Conservation (phyloP, 2,329 filamentous ascomycete species). For the Atkinsonella hypoxylon region DNA sequence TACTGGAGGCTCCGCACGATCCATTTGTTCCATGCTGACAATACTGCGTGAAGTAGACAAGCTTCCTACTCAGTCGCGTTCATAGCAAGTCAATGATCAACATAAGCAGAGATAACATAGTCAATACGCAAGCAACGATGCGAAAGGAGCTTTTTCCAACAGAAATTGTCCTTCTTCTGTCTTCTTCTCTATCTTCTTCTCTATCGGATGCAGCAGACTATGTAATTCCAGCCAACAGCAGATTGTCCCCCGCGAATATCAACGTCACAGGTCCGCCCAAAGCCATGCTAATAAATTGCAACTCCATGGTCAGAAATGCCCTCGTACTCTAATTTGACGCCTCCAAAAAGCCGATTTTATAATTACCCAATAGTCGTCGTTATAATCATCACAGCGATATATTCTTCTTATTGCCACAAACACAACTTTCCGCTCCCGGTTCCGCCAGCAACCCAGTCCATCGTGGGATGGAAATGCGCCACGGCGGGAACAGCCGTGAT, state of each 20-base stretch:
- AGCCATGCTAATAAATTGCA: neutral
- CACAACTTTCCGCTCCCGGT: conserved; percentile 88
- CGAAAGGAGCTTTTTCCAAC: no score
- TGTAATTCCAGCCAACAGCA: neutral
- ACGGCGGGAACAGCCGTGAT: conserved; percentile 94
- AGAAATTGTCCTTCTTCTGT: no score
- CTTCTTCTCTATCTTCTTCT: neutral
- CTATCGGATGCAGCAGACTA: neutral
- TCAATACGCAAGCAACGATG: no score
- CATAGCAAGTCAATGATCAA: neutral
- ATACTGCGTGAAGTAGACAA: neutral
- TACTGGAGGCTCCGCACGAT: neutral
- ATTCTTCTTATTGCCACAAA: conserved; percentile 58
- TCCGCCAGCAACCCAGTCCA: conserved; percentile 86
- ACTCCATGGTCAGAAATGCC: neutral
- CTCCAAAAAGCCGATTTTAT: neutral
- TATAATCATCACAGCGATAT: neutral
- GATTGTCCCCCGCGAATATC: neutral
- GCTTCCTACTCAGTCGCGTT: neutral
- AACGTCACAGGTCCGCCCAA: neutral
- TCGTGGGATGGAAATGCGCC: conserved; percentile 74
- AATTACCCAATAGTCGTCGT: neutral
- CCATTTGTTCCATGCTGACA: neutral
- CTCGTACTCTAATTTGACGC: neutral
- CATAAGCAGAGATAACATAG: no score